Evolutionary conservation across 129 eudicot species (phyloP).

Genomic region (Pseudognaphalium luteoalbum): DNA sequence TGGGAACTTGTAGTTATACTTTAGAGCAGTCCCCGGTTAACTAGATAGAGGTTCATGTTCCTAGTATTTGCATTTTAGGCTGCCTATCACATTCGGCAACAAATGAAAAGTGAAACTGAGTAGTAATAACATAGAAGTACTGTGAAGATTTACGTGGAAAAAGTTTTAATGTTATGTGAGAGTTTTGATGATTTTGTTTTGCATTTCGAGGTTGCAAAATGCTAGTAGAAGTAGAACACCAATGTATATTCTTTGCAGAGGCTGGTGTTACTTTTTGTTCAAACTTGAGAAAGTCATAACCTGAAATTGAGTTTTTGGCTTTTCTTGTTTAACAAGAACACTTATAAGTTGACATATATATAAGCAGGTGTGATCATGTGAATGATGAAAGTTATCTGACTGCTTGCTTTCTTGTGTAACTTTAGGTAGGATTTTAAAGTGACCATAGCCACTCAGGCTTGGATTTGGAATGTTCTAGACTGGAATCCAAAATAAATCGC

Average conservation of each 20-base stretch:
- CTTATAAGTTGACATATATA: neutral
- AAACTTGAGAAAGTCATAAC: constrained; percentile 1
- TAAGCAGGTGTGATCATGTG: constrained; percentile 12
- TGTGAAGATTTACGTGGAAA: neutral
- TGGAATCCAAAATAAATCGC: neutral
- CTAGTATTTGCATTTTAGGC: constrained; percentile 10
- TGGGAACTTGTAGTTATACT: constrained; percentile 17
- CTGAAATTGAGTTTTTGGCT: constrained; percentile 10
- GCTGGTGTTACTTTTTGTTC: constrained; percentile 17
- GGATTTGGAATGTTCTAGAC: neutral
- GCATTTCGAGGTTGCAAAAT: neutral
- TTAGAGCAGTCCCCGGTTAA: constrained; percentile 15
- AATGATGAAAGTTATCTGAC: constrained; percentile 16
- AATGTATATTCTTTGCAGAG: constrained; percentile 1
- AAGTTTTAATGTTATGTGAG: neutral
- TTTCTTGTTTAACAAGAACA: neutral
- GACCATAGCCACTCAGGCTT: constrained; percentile 5
- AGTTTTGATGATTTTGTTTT: neutral
- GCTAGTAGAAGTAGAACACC: neutral
- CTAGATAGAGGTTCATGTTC: constrained; percentile 11
- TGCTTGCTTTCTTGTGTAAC: constrained; percentile 19
- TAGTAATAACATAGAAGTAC: constrained; percentile 4
- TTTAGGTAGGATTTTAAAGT: constrained; percentile 14
- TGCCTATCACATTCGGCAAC: neutral
- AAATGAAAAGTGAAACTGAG: constrained; percentile 14